Base-by-base conservation (phyloP, 495 filamentous ascomycete genomes). In the Niebla homalea region DNA sequence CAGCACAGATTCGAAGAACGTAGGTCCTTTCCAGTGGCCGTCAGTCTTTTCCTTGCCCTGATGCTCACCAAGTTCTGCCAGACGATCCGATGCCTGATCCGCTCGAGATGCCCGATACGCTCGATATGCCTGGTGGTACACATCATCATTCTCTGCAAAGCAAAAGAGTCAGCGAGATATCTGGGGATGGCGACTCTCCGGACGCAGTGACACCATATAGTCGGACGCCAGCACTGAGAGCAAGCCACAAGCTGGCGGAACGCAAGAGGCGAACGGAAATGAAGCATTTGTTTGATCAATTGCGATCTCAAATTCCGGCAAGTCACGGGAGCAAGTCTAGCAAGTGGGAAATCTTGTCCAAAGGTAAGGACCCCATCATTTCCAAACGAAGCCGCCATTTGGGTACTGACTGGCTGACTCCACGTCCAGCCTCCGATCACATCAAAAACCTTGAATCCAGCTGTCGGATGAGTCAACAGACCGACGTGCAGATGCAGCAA, bases 311-410 rank as follows among this genome's bases (percentile, higher is more conserved):
- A 37, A 79, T 96, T 54, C 90, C 90, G 5, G 81, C 87, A 49
- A 85, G 84, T 51, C 80, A 89, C 45, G 90, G 89, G 18, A 84
- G 85, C 40, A 99, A 97, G 61, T 89, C 90, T 3, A 95, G 89
- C 60, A 99, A 99, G 66, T 99, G 93, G 93, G 92, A 99, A 60
- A 94, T 94, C 32, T 65, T 99, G n/a, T 93, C 87, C 10, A 89
- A 90, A 76, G 86, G 89, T 94, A 73, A 35, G 69, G n/a, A n/a
- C n/a, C n/a, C n/a, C 57, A 39, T 51, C 20, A 53, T 37, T 19
- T 36, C 15, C 40, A 16, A 16, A 21, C 14, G 19, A n/a, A 7
- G 42, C 57, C 58, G 71, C 69, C 18, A 71, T 72, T 32, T 70
- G 71, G 23, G 72, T 72, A 39, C 71, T 73, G 36, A 52, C 39